Evolutionary conservation across 2,329 filamentous ascomycete species (phyloP).

Genomic region (Madurella fahalii): DNA sequence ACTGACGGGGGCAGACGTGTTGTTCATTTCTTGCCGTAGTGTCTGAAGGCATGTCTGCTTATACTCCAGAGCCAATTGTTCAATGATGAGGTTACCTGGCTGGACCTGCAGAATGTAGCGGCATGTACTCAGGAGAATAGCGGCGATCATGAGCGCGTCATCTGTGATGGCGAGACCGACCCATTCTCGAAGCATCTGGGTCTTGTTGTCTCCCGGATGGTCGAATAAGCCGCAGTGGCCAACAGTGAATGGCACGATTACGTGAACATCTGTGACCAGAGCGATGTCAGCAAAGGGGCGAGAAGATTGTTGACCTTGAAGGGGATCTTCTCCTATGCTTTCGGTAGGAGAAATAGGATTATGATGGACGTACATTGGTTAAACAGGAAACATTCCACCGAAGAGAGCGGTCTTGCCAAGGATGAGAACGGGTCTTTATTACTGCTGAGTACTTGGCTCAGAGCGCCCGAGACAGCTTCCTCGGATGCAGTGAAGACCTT

Average conservation of each 20-base stretch:
- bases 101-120: slow-evolving; percentile 1
- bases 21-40: not conserved
- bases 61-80: not conserved
- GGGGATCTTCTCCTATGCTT: not conserved
- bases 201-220: not conserved
- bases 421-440: slow-evolving; percentile 7
- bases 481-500: not conserved
- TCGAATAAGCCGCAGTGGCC: slow-evolving; percentile 7
- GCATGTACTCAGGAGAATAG: slow-evolving; percentile 6
- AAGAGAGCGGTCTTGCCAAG: slow-evolving; percentile 4
- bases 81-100: not conserved
- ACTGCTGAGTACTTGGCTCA: not conserved
- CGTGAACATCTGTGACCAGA: not conserved
- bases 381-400: slow-evolving; percentile 4
- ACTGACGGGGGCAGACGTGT: not conserved
- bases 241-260: not conserved
- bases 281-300: not conserved
- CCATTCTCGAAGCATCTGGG: slow-evolving; percentile 7
- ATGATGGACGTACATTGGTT: slow-evolving; percentile 4
- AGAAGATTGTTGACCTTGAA: not conserved
- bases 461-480: not conserved
- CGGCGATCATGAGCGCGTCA: slow-evolving; percentile 1
- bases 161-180: slow-evolving; percentile 6
- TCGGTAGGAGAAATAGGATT: not conserved
- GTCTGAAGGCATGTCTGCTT: slow-evolving; percentile 2